Evolutionary conservation across 1,284 basidiomycete species (phyloP), one percentile per base, ranked within the genome.

Genomic region (Ceratobasidium papillatum): DNA sequence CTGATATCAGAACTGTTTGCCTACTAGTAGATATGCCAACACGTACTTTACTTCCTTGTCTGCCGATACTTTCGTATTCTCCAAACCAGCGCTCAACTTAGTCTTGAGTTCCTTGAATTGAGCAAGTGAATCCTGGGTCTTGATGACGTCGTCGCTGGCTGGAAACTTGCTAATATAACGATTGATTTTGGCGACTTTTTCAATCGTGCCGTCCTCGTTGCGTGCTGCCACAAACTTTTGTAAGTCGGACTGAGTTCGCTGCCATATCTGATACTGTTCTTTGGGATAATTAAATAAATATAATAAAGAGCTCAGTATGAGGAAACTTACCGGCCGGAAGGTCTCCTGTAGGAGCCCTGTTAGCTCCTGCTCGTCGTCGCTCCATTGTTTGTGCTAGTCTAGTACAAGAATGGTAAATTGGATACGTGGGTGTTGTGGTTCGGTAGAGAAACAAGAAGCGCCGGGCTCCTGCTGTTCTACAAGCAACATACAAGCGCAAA

Each of bases 211-310:
- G 41, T 85, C 81, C 78, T 84, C 87, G 17, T 86, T 81, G 79
- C 73, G 87, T 84, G 92, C 91, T 92, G 79, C 85, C 90, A 76
- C 90, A 87, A 78, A 90, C 83, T 83, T 92, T 91, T 92, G 81
- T 14, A 68, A 49, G 59, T 75, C 47, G 72, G 78, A 66, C 61
- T 75, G 73, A 51, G 63, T 77, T 49, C 54, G 76, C 63, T 62
- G 73, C 64, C 54, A 63, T 62, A 68, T 32, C 41, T 41, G 27
- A 66, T 66, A 52, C 54, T 74, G 75, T 47, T 72, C 59, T 71
- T 52, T 32, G 36, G 30, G 17, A 47, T 22, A 66, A 62, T 71
- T 32, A 3, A 17, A 36, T 8, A 52, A 43, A 14, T 7, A 58
- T 64, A 49, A 9, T 30, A 43, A 32, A 14, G 54, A 74, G 76